Evolutionary conservation across 1,284 basidiomycete species (phyloP).

Genomic region (Melampsora abietis-canadensis): DNA sequence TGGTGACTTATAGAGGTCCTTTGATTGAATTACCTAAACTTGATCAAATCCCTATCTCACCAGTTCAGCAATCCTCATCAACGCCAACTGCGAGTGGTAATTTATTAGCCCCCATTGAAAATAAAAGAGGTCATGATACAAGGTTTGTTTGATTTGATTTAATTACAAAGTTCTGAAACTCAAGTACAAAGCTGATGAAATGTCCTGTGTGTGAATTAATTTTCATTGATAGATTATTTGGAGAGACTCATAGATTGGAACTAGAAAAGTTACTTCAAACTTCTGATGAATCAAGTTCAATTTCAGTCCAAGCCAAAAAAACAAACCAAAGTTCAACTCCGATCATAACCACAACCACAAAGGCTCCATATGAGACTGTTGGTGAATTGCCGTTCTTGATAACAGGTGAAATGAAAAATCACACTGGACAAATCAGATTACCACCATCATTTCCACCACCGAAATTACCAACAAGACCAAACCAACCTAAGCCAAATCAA

Average conservation of each 20-base stretch:
- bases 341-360: background rate
- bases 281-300: background rate
- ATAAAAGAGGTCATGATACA: constrained; percentile 3
- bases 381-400: no score
- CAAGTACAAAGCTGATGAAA: background rate
- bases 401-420: no score
- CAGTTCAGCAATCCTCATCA: background rate
- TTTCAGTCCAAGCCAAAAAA: background rate
- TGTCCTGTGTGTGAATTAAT: background rate
- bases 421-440: no score
- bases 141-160: background rate
- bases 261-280: background rate
- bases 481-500: no score
- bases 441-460: no score
- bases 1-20: constrained; percentile 14
- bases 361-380: background rate
- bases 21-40: constrained; percentile 21
- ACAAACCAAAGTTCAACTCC: background rate
- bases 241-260: constrained; percentile 25
- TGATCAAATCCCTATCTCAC: background rate
- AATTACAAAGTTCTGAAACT: background rate
- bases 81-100: background rate
- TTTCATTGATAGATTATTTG: constrained; percentile 21
- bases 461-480: no score
- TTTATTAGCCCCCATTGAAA: background rate